Conservation (phyloP, 1,284 basidiomycete genomes). For the Cystobasidiaceae sp. region DNA sequence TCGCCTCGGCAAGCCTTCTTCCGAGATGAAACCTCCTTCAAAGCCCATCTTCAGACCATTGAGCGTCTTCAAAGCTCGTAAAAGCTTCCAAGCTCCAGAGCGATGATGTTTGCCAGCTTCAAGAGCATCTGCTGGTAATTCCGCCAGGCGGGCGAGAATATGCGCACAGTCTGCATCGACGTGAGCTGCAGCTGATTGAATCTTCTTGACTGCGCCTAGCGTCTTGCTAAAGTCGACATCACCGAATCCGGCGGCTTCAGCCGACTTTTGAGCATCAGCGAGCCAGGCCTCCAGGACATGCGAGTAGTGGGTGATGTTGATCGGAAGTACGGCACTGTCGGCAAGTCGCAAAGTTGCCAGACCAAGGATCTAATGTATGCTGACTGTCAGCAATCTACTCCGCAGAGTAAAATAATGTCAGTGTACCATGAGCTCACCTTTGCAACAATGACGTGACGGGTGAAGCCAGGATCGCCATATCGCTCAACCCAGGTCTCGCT, state of each 20-base stretch:
- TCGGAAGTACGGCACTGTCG: constrained; percentile 58
- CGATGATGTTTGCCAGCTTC: constrained; percentile 14
- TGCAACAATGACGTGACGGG: constrained; percentile 64
- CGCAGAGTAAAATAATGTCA: not conserved
- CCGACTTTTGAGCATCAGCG: constrained; percentile 48
- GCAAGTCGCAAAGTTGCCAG: constrained; percentile 57
- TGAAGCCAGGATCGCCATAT: constrained; percentile 70
- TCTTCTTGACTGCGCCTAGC: constrained; percentile 52
- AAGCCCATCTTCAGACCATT: constrained; percentile 70
- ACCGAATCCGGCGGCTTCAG: constrained; percentile 35
- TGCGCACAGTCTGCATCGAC: constrained; percentile 56
- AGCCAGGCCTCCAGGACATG: constrained; percentile 60
- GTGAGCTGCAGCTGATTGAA: constrained; percentile 54
- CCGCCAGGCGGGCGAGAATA: constrained; percentile 36
- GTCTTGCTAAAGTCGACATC: constrained; percentile 53
- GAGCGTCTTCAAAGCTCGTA: constrained; percentile 59
- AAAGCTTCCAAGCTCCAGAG: constrained; percentile 45
- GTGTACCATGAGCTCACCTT: constrained; percentile 51
- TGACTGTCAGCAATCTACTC: not conserved
- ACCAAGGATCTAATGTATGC: constrained; percentile 39
- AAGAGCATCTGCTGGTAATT: constrained; percentile 21
- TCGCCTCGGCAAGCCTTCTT: constrained; percentile 60
- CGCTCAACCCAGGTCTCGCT: constrained; percentile 65
- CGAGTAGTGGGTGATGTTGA: constrained; percentile 73
- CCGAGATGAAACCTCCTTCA: constrained; percentile 77